Evolutionary conservation across 768 basidiomycete species (phyloP).

Genomic region (Termitomyces bulborhizus): DNA sequence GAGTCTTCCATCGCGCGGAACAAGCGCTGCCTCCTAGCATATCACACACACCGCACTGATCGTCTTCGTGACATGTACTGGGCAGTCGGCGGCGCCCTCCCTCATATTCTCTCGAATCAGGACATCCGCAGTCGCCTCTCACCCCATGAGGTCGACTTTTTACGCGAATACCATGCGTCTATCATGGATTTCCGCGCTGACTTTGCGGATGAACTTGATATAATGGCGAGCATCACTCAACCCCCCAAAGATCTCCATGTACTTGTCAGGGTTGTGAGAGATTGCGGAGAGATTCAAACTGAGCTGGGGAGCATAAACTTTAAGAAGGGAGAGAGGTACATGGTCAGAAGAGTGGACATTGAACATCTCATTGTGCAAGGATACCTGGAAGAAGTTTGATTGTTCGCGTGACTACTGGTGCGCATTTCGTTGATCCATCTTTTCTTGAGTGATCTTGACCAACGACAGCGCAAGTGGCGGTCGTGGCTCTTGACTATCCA

Average conservation of each 20-base stretch:
- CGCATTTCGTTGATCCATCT: background rate
- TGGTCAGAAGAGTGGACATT: slow-evolving; percentile 83
- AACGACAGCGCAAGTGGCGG: background rate
- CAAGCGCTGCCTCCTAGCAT: slow-evolving; percentile 93
- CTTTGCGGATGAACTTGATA: slow-evolving; percentile 82
- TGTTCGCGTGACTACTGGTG: too few relatives aligned
- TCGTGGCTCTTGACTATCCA: background rate
- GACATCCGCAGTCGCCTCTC: slow-evolving; percentile 70
- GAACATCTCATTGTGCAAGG: slow-evolving; percentile 94
- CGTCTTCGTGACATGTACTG: slow-evolving; percentile 86
- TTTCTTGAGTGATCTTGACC: background rate
- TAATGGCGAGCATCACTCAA: slow-evolving; percentile 73
- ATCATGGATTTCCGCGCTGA: slow-evolving; percentile 82
- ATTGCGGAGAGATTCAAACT: slow-evolving; percentile 90
- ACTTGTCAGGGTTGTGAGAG: slow-evolving; percentile 77
- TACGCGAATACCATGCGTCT: slow-evolving; percentile 65
- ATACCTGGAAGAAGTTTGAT: slow-evolving; percentile 78
- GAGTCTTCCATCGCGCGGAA: slow-evolving; percentile 89
- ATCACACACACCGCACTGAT: slow-evolving; percentile 83
- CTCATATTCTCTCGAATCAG: slow-evolving; percentile 66
- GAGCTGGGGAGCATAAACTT: slow-evolving; percentile 91
- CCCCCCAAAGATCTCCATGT: slow-evolving; percentile 91
- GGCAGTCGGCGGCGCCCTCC: slow-evolving; percentile 81
- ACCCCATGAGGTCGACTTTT: slow-evolving; percentile 56
- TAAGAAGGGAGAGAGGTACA: slow-evolving; percentile 81